phyloP scores from a whole-genome alignment of 441 rosid genomes.

The Euphorbia celastroides region DNA sequence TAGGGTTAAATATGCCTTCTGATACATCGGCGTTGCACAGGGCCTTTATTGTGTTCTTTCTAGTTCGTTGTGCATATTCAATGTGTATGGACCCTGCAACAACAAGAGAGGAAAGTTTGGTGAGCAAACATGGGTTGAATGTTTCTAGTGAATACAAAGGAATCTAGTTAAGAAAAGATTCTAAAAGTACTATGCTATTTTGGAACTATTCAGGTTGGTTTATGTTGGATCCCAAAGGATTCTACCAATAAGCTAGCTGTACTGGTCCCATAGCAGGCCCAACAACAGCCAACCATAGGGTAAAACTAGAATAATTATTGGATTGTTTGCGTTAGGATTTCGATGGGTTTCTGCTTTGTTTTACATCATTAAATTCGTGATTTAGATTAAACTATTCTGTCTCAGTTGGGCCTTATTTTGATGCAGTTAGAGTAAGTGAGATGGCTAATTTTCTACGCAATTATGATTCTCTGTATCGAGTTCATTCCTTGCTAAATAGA shows the following conservation, averaged over 20 bases:
- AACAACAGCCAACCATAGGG: not conserved
- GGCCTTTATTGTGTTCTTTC: conserved; percentile 60
- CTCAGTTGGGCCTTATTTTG: not conserved
- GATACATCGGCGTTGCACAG: conserved; percentile 78
- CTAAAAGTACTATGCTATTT: not conserved
- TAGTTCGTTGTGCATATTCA: conserved; percentile 56
- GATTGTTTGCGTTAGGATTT: not conserved
- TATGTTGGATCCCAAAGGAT: not conserved
- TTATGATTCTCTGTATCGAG: not conserved
- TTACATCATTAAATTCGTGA: not conserved
- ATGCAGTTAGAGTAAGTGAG: not conserved
- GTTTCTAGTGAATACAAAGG: not conserved
- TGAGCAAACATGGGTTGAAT: not conserved
- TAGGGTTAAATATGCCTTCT: conserved; percentile 54
- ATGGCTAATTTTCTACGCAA: not conserved
- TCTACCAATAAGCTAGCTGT: not conserved
- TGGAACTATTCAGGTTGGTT: not conserved
- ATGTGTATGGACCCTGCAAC: conserved; percentile 77
- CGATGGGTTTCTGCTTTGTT: not conserved
- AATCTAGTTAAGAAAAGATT: not conserved
- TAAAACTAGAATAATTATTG: not conserved
- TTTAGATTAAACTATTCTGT: not conserved
- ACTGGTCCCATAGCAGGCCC: not conserved
- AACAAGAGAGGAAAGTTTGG: conserved; percentile 5
- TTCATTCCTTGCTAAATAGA: not conserved